Evolutionary conservation across 2,329 filamentous ascomycete genomes (phyloP), one percentile per base, ranked within the genome.

Genomic region (Fusarium scirpi): DNA sequence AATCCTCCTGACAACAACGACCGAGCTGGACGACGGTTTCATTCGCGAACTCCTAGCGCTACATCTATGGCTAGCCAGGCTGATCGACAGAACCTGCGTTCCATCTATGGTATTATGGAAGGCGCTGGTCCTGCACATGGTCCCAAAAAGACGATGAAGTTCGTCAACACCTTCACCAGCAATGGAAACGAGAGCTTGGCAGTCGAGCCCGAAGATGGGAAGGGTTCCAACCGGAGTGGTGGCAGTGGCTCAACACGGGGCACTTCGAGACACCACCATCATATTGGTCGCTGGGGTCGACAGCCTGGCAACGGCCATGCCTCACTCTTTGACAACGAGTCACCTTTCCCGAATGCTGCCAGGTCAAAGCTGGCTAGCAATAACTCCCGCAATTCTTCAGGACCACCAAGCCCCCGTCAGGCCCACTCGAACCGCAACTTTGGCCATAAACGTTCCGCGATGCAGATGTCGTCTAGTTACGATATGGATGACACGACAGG

Each of bases 101-200:
- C 88, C n/a, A 91, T 94, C 63, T 89, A 90, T 65, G 86, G 87
- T 55, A 82, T 92, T 29, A 83, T 93, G 74, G 92, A 94, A 62
- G 86, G 84, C 48, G 84, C 86, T 56, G 78, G 76, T 22, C 80
- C 79, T 54, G 75, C 79, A 3, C 80, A 79, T 25, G 78, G 76
- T 6, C 78, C 81, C 22, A 98, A 97, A 82, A 94, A 93, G 83
- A 97, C 92, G 81, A 98, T 97, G 94, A 98, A 98, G 77, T 98
- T 98, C 77, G 92, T 93, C 62, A 95, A 93, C 79, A 90, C 91
- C 2, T 93, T 93, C 79, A 90, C 85, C 70, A 89, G 86, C 69
- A 89, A 87, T 68, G 82, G 82, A 41, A 85, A 81, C 48, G 86
- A 88, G 34, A 82, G 79, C 62, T 69, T 82, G 22, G 86, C 78